Evolutionary conservation across 192 early-diverging fungal genomes (phyloP), one percentile per base, ranked within the genome.

Genomic region (Spinellus fusiger): DNA sequence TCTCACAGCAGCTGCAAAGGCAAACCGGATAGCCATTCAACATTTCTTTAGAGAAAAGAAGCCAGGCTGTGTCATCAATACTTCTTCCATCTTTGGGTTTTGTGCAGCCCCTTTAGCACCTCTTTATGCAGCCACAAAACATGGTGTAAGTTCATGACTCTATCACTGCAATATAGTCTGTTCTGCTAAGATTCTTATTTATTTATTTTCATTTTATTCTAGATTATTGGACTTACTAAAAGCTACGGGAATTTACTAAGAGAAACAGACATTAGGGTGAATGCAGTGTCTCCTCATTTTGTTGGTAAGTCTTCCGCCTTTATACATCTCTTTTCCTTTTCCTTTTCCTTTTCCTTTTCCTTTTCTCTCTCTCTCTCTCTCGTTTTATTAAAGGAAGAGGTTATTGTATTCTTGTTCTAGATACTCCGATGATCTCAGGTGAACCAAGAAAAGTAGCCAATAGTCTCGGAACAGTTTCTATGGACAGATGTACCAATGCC

Each of bases 251-350:
- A 33, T 38, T 20, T 63, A 32, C 28, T 63, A n/a, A 25, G 38
- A 54, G 3, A 26, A 2, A 79, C 66, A 1, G 55, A 69, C 22
- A 80, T 88, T 46, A 78, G 77, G 3, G 82, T 88, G 54, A 88
- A 88, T 65, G 80, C 78, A 7, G 70, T 88, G 2, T 84, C 86
- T 0, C 86, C 86, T 22, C 59, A 66, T 46, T 33, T 50, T 49
- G 28, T 47, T 10, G 57, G 40, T 62, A 49, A 61, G 1, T 15
- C 20, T 18, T 5, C 48, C 28, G 23, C 9, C 32, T 37, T 4
- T 7, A 32, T 13, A 26, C 10, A 32, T 9, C 4, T 7, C 6
- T 25, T 8, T 4, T 18, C 6, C 5, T 53, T 12, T 8, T 25
- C 8, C 20, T 12, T 7, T 7, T 26, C 16, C 16, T 33, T 27